phyloP scores from a whole-genome alignment of 2,329 filamentous ascomycete genomes.

The Periconia digitata region DNA sequence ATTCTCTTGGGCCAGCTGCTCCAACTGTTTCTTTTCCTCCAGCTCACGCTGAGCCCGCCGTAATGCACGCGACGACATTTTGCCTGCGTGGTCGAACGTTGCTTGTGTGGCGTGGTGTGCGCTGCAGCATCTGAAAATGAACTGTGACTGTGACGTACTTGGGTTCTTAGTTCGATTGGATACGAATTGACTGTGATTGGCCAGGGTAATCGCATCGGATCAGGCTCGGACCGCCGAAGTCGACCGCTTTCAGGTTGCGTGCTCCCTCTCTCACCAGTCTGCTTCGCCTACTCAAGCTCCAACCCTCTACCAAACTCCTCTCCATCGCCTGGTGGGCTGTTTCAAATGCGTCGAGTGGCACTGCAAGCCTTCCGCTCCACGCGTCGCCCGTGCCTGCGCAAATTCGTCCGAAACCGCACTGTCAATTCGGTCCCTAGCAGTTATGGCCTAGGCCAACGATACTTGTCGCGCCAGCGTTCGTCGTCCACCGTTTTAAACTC shows the following conservation, averaged over 20 bases:
- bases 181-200: conserved; percentile 15
- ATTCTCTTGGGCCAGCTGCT: conserved; percentile 37
- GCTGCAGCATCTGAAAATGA: neutral
- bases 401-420: conserved; percentile 55
- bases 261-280: conserved; percentile 6
- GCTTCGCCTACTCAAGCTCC: conserved; percentile 7
- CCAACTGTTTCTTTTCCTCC: conserved; percentile 57
- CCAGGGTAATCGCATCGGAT: neutral
- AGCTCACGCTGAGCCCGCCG: conserved; percentile 64
- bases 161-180: conserved; percentile 8
- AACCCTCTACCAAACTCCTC: conserved; percentile 10
- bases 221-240: neutral
- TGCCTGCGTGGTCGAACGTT: conserved; percentile 3
- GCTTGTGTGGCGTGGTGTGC: conserved; percentile 15
- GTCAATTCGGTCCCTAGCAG: conserved; percentile 37
- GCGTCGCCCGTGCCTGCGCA: conserved; percentile 65
- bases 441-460: conserved; percentile 53
- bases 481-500: conserved; percentile 57
- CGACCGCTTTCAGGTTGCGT: neutral
- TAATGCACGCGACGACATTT: conserved; percentile 68
- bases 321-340: conserved; percentile 17
- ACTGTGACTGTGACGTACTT: conserved; percentile 3
- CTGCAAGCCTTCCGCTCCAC: conserved; percentile 69
- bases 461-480: conserved; percentile 43
- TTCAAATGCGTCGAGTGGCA: conserved; percentile 73